These are phyloP conservation scores for Petunia secreta DNA, from an alignment of 257 asterid genomes.

Conservation along the genomic window DNA sequence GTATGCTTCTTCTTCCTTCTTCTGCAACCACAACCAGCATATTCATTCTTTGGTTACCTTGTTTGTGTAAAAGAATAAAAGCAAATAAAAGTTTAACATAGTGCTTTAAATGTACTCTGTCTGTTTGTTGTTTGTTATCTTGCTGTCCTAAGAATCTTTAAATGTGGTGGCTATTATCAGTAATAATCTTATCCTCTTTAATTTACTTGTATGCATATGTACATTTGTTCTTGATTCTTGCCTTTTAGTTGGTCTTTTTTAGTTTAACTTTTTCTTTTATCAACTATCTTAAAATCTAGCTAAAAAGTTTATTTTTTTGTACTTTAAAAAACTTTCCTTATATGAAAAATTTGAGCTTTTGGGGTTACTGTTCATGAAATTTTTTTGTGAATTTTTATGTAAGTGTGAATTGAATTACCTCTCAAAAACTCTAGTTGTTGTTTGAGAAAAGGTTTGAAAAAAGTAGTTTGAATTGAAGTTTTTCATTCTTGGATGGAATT, in stretches of 20 bases:
- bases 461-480: background rate
- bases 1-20: background rate
- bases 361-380: background rate
- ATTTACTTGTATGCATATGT: too few relatives aligned
- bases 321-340: background rate
- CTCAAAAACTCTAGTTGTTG: background rate
- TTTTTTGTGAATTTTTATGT: background rate
- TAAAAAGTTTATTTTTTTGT: background rate
- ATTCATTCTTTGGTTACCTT: background rate
- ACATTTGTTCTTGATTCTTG: too few relatives aligned
- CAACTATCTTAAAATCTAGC: background rate
- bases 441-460: constrained; percentile 11
- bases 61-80: background rate
- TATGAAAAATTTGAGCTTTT: background rate
- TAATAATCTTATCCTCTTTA: background rate
- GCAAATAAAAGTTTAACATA: background rate
- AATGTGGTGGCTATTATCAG: background rate
- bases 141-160: background rate
- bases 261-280: background rate
- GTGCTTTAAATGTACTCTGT: background rate
- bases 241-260: background rate
- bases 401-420: background rate
- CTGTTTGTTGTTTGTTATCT: constrained; percentile 5
- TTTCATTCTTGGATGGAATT: background rate
- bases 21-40: background rate